Evolutionary conservation across 1,284 basidiomycete species (phyloP).

Genomic region (Ganoderma meredithae): DNA sequence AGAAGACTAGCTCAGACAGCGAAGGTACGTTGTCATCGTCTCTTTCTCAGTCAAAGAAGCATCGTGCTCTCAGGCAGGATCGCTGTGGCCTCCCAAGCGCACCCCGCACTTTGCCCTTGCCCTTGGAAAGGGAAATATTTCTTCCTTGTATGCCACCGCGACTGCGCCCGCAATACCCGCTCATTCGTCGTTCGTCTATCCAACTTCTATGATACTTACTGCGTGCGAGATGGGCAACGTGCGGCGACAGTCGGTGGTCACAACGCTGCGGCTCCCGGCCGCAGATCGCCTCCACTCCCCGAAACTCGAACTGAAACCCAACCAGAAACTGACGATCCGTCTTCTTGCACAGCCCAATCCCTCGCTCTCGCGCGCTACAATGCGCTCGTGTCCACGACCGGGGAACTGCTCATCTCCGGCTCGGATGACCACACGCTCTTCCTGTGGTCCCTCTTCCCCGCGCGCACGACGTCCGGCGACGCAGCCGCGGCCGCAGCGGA

Average conservation of each 20-base stretch:
- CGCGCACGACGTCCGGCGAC: slow-evolving; percentile 46
- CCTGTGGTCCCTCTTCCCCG: slow-evolving; percentile 84
- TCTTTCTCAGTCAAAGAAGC: not conserved
- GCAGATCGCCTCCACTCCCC: not conserved
- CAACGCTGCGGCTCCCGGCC: not conserved
- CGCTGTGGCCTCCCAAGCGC: not conserved
- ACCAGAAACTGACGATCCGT: slow-evolving; percentile 3
- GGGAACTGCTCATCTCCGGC: slow-evolving; percentile 91
- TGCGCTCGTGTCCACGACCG: slow-evolving; percentile 67
- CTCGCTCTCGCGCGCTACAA: slow-evolving; percentile 82
- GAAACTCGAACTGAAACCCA: not conserved
- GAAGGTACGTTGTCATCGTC: slow-evolving; percentile 63
- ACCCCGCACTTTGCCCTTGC: not conserved
- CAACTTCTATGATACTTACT: not conserved
- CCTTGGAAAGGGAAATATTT: not conserved
- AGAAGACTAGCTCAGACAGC: slow-evolving; percentile 77
- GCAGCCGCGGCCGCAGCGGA: slow-evolving; percentile 43
- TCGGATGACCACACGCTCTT: slow-evolving; percentile 96
- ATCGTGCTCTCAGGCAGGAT: not conserved
- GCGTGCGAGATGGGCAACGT: not conserved
- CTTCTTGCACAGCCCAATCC: slow-evolving; percentile 62
- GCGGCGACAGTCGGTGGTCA: slow-evolving; percentile 3
- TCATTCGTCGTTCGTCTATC: not conserved
- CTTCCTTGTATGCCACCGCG: not conserved
- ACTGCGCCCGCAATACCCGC: not conserved